These are phyloP conservation scores for Odontarrhena argentea DNA, from an alignment of 345 rosid genomes.

Conservation along the genomic window DNA sequence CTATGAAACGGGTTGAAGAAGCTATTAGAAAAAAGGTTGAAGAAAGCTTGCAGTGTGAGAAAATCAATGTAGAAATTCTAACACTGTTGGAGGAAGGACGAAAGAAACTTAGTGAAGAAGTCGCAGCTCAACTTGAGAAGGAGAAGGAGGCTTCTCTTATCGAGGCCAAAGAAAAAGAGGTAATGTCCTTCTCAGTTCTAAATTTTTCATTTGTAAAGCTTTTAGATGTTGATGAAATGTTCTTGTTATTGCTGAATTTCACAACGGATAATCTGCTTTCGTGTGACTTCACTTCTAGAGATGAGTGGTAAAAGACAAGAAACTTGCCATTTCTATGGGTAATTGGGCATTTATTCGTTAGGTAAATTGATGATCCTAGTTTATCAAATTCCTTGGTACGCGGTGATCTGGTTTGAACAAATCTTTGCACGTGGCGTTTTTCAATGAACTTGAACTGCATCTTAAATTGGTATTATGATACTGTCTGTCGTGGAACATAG, in stretches of 20 bases:
- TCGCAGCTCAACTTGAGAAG: constrained; percentile 74
- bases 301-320: neutral
- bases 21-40: constrained; percentile 73
- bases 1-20: constrained; percentile 80
- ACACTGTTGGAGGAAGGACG: constrained; percentile 76
- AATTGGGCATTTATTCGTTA: neutral
- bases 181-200: constrained; percentile 30
- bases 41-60: constrained; percentile 75
- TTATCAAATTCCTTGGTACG: neutral
- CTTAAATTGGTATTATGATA: neutral
- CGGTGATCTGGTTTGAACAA: neutral
- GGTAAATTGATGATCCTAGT: neutral
- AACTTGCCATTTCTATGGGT: neutral
- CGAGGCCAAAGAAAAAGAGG: constrained; percentile 84
- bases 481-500: constrained; percentile 23
- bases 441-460: constrained; percentile 3
- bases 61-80: constrained; percentile 66
- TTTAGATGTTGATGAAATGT: constrained; percentile 13
- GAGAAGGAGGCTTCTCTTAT: constrained; percentile 72
- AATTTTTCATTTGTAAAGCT: neutral
- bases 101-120: constrained; percentile 70
- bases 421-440: neutral
- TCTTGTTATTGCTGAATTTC: neutral
- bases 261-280: neutral
- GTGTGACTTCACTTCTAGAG: constrained; percentile 8